These are phyloP conservation scores for Trichoderma arundinaceum DNA, from an alignment of 2,329 filamentous ascomycete genomes.

Conservation along the genomic window DNA sequence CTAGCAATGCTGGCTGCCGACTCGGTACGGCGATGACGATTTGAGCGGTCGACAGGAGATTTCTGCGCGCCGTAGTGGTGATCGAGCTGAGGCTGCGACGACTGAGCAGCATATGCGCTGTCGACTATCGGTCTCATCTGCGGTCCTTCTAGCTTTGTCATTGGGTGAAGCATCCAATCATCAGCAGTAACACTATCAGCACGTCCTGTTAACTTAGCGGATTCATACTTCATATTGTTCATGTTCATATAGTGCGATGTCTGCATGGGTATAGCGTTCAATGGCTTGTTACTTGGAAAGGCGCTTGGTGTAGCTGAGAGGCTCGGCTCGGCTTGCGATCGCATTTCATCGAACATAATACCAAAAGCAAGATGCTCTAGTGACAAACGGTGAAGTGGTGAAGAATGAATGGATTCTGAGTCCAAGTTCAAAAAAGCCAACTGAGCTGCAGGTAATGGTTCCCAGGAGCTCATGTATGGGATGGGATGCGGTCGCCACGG, in stretches of 20 bases:
- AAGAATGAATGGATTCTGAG: constrained; percentile 34
- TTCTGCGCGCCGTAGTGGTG: constrained; percentile 31
- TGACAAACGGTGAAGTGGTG: constrained; percentile 27
- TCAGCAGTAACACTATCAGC: constrained; percentile 46
- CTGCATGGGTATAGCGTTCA: constrained; percentile 60
- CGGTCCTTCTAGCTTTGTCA: constrained; percentile 55
- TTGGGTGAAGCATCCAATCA: constrained; percentile 46
- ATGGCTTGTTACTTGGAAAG: constrained; percentile 52
- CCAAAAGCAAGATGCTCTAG: constrained; percentile 27
- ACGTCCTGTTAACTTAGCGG: constrained; percentile 47
- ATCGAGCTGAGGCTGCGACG: constrained; percentile 37
- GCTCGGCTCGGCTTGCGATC: constrained; percentile 59
- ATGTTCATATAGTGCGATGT: constrained; percentile 63
- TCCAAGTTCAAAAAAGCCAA: constrained; percentile 38
- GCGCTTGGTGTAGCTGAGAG: constrained; percentile 56
- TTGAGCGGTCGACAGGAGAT: constrained; percentile 34
- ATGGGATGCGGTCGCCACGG: constrained; percentile 40
- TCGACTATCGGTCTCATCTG: constrained; percentile 49
- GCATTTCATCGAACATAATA: constrained; percentile 62
- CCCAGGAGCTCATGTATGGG: constrained; percentile 40
- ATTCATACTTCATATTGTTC: constrained; percentile 54
- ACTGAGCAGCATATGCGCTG: constrained; percentile 48
- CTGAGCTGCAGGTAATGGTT: constrained; percentile 37
- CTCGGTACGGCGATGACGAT: constrained; percentile 61
- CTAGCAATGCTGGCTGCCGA: constrained; percentile 64